Evolutionary conservation across 345 rosid genomes (phyloP), one percentile per base, ranked within the genome.

Genomic region (Clarkia xantiana): DNA sequence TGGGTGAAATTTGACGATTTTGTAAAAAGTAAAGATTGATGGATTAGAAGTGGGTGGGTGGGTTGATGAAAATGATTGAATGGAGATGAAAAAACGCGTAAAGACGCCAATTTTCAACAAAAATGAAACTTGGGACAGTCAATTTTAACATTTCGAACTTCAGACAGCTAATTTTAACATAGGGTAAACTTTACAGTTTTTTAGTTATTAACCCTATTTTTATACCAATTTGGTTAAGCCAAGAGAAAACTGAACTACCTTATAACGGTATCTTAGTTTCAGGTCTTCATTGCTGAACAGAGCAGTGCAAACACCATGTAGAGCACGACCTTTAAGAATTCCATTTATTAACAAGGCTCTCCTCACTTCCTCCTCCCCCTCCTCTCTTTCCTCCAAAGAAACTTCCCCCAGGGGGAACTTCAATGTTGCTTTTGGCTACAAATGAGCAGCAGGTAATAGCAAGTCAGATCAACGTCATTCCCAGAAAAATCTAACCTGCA

Each of bases 321-420:
- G 54, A 43, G 71, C 17, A 57, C 67, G 70, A 61, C 75, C 77
- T 70, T 75, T 90, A 46, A 74, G 68, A 51, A 76, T 61, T 47
- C 94, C 97, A 57, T 68, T 73, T 20, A 82, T 44, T 0, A 84
- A 77, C 56, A 90, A 62, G 1, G 67, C 60, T 64, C 53, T 65
- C 58, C 67, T 68, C 42, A 57, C 84, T 53, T 85, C 84, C 59
- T 44, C 60, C 29, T 56, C 51, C 18, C 67, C 94, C 3, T 71
- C 77, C 34, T 80, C 80, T 68, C 49, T 78, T 63, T 83, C 94
- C 78, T 76, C 88, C 60, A 86, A 18, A 2, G 94, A 72, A 64
- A 86, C 62, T 71, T 82, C 91, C 7, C 97, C 97, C 14, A 69
- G 39, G 2, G 97, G 97, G 63, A 90, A 90, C 60, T 79, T 90